A percentile compares a stretch with the other conserved stretches of the same genome.
Evolutionary conservation across 768 basidiomycete genomes (phyloP).

Genomic region (Boletus pseudopeckii): DNA sequence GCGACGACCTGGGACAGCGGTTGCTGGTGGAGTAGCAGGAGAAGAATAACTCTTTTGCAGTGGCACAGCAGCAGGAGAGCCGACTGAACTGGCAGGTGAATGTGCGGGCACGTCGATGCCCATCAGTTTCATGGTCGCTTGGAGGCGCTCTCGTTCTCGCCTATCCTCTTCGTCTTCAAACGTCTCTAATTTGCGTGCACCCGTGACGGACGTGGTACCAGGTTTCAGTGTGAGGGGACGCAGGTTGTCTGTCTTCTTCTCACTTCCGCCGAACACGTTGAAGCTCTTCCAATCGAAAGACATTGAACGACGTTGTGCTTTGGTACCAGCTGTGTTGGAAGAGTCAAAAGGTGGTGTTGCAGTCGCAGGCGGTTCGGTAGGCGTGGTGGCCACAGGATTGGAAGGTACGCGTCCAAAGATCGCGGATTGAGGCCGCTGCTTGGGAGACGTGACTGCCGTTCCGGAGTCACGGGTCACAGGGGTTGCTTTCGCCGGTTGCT

Average conservation of each 20-base stretch:
- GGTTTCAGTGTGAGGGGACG: slow-evolving; percentile 75
- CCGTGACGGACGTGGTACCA: slow-evolving; percentile 50
- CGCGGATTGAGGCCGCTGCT: slow-evolving; percentile 61
- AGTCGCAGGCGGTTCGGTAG: slow-evolving; percentile 22
- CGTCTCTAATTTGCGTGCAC: slow-evolving; percentile 79
- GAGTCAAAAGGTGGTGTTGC: slow-evolving; percentile 20
- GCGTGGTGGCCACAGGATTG: slow-evolving; percentile 38
- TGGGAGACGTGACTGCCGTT: slow-evolving; percentile 23
- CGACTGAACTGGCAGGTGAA: slow-evolving; percentile 31
- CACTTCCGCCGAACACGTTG: slow-evolving; percentile 60
- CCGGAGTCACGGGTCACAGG: slow-evolving; percentile 27
- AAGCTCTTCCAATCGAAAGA: slow-evolving; percentile 84
- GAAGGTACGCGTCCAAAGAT: slow-evolving; percentile 40
- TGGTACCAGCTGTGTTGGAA: slow-evolving; percentile 30
- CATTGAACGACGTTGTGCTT: slow-evolving; percentile 65
- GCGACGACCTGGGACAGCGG: slow-evolving; percentile 38
- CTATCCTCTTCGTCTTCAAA: slow-evolving; percentile 91
- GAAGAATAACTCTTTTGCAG: slow-evolving; percentile 42
- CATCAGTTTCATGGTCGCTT: slow-evolving; percentile 92
- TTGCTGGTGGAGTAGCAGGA: slow-evolving; percentile 30
- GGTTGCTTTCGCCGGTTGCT: slow-evolving; percentile 44
- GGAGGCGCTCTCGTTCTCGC: slow-evolving; percentile 79
- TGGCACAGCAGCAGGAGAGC: slow-evolving; percentile 31
- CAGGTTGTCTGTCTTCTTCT: slow-evolving; percentile 62
- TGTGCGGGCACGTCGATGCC: slow-evolving; percentile 73